Base-by-base conservation (phyloP, 345 rosid species). In the Bretschneidera sinensis region DNA sequence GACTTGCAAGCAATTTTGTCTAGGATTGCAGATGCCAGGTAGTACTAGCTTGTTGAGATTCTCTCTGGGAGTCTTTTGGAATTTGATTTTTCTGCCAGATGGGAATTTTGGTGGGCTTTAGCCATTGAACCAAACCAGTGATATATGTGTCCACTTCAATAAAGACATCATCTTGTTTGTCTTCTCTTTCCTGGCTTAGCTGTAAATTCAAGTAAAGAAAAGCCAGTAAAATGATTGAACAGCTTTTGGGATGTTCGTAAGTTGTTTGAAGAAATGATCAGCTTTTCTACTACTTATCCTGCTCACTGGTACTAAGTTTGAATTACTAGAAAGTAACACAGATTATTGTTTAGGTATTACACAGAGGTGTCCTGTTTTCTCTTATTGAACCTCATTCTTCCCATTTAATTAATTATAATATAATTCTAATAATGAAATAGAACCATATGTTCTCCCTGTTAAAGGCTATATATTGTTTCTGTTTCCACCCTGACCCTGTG, bases 111-210 rank as follows among this genome's bases (percentile, higher is more conserved):
- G 20, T 47, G 59, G 57, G 24, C 21, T 54, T 54, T 59, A 28
- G 50, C 51, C 34, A 24, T 54, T 54, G 39, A 33, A 54, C 5
- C 14, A 55, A 67, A 59, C 23, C 54, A 51, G 66, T 25, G 22
- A 55, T 73, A 18, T 21, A 33, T 64, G 60, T 70, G 81, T 73
- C 68, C 68, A 51, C 53, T 73, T 73, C 75, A n/a, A n/a, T n/a
- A n/a, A n/a, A n/a, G n/a, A n/a, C n/a, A n/a, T n/a, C n/a, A n/a
- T n/a, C n/a, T n/a, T 57, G 19, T 56, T 65, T 28, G 51, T 61
- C 50, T 24, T 8, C 35, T 17, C 25, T 43, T 31, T 6, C 49
- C 16, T 59, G 2, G 50, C 69, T 71, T 67, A 61, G 74, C 71
- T 76, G 74, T 60, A 68, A 28, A 55, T 67, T 63, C 64, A 54